These are phyloP conservation scores for Shiraia sp. DNA, from an alignment of 2,329 filamentous ascomycete genomes.

Conservation along the genomic window DNA sequence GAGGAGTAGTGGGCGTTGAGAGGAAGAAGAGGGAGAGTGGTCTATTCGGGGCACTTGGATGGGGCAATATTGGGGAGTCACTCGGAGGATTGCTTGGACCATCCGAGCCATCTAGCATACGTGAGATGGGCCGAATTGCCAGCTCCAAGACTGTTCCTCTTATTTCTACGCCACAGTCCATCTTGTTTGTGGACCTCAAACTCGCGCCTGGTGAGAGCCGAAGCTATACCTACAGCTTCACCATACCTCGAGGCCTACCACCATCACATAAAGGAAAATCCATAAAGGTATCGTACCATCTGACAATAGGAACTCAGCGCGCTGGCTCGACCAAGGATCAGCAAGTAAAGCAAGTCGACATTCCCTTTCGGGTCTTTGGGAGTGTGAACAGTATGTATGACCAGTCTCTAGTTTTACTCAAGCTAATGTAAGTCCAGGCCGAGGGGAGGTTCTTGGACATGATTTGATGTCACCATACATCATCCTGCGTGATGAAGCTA, in stretches of 20 bases:
- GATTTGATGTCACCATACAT: slow-evolving; percentile 95
- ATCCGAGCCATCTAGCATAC: slow-evolving; percentile 87
- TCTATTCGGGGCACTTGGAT: slow-evolving; percentile 81
- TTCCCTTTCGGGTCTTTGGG: slow-evolving; percentile 90
- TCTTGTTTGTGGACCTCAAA: slow-evolving; percentile 90
- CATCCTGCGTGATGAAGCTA: slow-evolving; percentile 80
- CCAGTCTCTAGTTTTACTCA: background rate
- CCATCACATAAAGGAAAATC: slow-evolving; percentile 89
- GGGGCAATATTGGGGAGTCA: slow-evolving; percentile 85
- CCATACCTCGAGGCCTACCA: slow-evolving; percentile 83
- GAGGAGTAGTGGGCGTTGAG: slow-evolving; percentile 82
- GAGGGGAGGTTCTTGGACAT: slow-evolving; percentile 87
- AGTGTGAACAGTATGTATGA: slow-evolving; percentile 72
- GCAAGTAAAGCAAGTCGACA: slow-evolving; percentile 82
- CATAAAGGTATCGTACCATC: slow-evolving; percentile 89
- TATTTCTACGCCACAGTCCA: slow-evolving; percentile 92
- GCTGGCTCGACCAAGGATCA: slow-evolving; percentile 76
- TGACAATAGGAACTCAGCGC: slow-evolving; percentile 89
- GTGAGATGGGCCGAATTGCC: slow-evolving; percentile 88
- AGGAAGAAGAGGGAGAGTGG: slow-evolving; percentile 74
- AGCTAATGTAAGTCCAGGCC: slow-evolving; percentile 47
- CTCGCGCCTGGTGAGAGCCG: slow-evolving; percentile 86
- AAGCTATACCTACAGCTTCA: slow-evolving; percentile 85
- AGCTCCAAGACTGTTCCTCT: slow-evolving; percentile 87
- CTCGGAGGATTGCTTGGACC: slow-evolving; percentile 85